Conservation (phyloP, 345 rosid species). For the Diplotaxis tenuifolia region DNA sequence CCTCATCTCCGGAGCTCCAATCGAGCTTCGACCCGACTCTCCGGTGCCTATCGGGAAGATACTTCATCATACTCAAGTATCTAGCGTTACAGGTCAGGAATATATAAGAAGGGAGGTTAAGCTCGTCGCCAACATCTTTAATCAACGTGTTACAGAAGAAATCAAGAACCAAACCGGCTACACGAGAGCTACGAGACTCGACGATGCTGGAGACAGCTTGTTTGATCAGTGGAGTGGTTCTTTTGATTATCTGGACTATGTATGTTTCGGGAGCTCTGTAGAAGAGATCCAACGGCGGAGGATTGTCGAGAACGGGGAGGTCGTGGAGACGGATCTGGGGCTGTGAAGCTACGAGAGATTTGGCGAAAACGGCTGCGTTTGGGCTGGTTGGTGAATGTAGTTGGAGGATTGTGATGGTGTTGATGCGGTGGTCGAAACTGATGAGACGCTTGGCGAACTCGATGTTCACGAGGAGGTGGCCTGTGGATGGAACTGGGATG, state of each 20-base stretch:
- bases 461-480: constrained; percentile 50
- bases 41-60: neutral
- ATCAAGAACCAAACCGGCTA: constrained; percentile 47
- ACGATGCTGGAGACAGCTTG: constrained; percentile 23
- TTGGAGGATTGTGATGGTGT: constrained; percentile 32
- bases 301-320: constrained; percentile 25
- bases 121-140: constrained; percentile 35
- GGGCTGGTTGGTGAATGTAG: constrained; percentile 19
- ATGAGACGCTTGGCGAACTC: constrained; percentile 54
- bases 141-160: constrained; percentile 44
- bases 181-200: constrained; percentile 13
- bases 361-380: constrained; percentile 32
- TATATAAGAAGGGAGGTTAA: neutral
- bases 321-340: constrained; percentile 27
- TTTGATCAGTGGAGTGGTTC: constrained; percentile 11
- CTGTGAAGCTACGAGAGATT: constrained; percentile 35
- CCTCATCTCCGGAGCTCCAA: neutral
- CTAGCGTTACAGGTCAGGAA: neutral
- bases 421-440: constrained; percentile 36
- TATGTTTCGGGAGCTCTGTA: constrained; percentile 30
- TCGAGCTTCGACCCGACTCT: neutral
- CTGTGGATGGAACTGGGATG: constrained; percentile 37
- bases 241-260: constrained; percentile 17
- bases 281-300: constrained; percentile 29
- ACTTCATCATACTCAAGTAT: neutral